Evolutionary conservation across 306 rosid genomes (phyloP).

Genomic region (Begonia loranthoides): DNA sequence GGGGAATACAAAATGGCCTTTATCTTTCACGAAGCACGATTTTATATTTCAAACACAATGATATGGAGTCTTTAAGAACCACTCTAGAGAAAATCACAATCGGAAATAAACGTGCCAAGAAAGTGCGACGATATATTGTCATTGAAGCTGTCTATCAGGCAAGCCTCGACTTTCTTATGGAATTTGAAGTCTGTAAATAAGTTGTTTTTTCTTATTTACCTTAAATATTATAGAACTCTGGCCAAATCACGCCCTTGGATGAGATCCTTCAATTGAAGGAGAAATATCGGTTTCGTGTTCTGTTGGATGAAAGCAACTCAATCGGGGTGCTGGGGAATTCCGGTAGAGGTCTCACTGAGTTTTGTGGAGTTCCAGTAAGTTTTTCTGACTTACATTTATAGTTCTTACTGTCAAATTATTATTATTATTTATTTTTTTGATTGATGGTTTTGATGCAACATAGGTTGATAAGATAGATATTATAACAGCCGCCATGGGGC

Average conservation of each 20-base stretch:
- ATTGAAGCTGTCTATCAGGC: slow-evolving; percentile 97
- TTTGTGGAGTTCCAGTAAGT: slow-evolving; percentile 66
- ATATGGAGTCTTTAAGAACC: slow-evolving; percentile 66
- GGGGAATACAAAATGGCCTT: slow-evolving; percentile 98
- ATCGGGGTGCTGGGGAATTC: slow-evolving; percentile 85
- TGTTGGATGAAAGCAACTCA: slow-evolving; percentile 96
- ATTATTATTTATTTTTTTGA: slow-evolving; percentile 3
- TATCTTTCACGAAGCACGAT: slow-evolving; percentile 90
- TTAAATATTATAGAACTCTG: slow-evolving; percentile 61
- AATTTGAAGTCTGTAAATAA: slow-evolving; percentile 1
- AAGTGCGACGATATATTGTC: slow-evolving; percentile 92
- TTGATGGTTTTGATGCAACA: slow-evolving; percentile 19
- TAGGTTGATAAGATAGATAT: slow-evolving; percentile 88
- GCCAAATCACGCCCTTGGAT: slow-evolving; percentile 83
- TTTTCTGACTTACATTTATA: slow-evolving; percentile 4
- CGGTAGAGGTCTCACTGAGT: slow-evolving; percentile 90
- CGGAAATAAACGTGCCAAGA: slow-evolving; percentile 47
- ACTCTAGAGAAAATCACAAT: slow-evolving; percentile 61
- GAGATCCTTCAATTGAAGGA: slow-evolving; percentile 90
- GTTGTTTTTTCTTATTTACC: background rate
- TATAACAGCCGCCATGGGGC: slow-evolving; percentile 96
- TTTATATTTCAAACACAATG: slow-evolving; percentile 86
- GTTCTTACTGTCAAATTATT: slow-evolving; percentile 1
- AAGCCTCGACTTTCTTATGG: slow-evolving; percentile 10
- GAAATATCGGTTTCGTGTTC: slow-evolving; percentile 67